Evolutionary conservation across 2,329 filamentous ascomycete species (phyloP).

Genomic region (Venturia aucupariae): DNA sequence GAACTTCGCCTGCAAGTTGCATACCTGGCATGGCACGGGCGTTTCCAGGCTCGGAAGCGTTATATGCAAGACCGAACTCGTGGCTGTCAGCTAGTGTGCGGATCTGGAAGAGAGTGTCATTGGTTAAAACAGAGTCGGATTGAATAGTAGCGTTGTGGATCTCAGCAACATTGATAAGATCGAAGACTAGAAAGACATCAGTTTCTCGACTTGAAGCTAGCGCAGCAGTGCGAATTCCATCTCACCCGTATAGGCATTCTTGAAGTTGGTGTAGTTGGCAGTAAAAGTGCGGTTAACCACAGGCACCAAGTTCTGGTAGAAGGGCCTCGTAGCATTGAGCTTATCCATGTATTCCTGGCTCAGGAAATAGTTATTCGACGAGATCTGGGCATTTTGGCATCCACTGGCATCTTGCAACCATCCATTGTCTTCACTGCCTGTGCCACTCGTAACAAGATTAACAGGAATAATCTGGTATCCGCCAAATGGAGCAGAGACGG

Average conservation of each 20-base stretch:
- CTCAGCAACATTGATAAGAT: constrained; percentile 52
- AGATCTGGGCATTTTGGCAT: constrained; percentile 46
- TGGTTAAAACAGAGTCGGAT: constrained; percentile 49
- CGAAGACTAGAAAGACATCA: constrained; percentile 36
- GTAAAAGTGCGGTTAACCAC: constrained; percentile 45
- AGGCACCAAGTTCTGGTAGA: constrained; percentile 45
- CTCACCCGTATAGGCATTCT: constrained; percentile 58
- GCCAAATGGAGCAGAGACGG: constrained; percentile 56
- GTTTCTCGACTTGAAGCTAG: neutral
- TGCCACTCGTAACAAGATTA: constrained; percentile 48
- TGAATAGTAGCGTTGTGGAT: constrained; percentile 58
- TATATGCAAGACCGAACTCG: constrained; percentile 78
- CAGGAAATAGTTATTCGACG: constrained; percentile 50
- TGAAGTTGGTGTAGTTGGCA: constrained; percentile 41
- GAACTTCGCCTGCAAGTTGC: constrained; percentile 38
- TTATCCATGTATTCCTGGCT: constrained; percentile 41
- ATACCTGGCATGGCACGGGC: constrained; percentile 38
- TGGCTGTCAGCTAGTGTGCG: constrained; percentile 67
- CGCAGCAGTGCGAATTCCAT: constrained; percentile 11
- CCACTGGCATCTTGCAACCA: constrained; percentile 51
- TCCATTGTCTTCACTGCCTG: constrained; percentile 33
- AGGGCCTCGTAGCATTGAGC: constrained; percentile 39
- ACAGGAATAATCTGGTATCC: constrained; percentile 83
- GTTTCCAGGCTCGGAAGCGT: constrained; percentile 41
- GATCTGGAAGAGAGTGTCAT: constrained; percentile 51